These are phyloP conservation scores for Yarrowia porcina DNA, from an alignment of 805 yeast species.

Conservation along the genomic window DNA sequence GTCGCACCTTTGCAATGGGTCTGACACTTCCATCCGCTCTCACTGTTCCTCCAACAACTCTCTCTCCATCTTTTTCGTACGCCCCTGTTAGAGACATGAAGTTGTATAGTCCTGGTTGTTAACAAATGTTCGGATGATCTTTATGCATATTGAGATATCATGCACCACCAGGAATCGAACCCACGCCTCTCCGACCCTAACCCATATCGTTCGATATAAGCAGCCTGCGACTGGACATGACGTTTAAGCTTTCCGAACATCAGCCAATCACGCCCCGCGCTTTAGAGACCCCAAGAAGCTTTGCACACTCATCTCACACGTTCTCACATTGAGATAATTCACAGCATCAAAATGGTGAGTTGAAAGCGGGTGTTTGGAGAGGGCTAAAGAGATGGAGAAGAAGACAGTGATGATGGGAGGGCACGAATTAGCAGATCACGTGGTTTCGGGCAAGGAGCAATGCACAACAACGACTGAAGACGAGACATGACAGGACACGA, in stretches of 20 bases:
- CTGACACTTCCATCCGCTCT: conserved; percentile 34
- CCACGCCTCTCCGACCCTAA: background rate
- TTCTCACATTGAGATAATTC: conserved; percentile 14
- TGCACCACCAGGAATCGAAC: background rate
- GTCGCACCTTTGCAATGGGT: conserved; percentile 31
- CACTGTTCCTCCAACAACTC: conserved; percentile 28
- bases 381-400: background rate
- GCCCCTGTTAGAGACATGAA: conserved; percentile 10
- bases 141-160: too few species aligned
- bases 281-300: conserved; percentile 12
- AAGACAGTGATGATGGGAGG: too few species aligned
- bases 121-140: too few species aligned
- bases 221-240: background rate
- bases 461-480: too few species aligned
- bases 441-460: too few species aligned
- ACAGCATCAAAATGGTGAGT: conserved; percentile 26
- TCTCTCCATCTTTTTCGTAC: conserved; percentile 22
- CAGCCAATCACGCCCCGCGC: conserved; percentile 10
- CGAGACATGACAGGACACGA: too few species aligned
- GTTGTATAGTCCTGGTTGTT: too few species aligned
- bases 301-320: conserved; percentile 21
- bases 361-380: background rate
- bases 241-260: background rate
- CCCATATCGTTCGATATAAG: background rate
- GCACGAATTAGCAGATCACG: background rate